Conservation (phyloP, 768 basidiomycete species). For the Pluteus cervinus region DNA sequence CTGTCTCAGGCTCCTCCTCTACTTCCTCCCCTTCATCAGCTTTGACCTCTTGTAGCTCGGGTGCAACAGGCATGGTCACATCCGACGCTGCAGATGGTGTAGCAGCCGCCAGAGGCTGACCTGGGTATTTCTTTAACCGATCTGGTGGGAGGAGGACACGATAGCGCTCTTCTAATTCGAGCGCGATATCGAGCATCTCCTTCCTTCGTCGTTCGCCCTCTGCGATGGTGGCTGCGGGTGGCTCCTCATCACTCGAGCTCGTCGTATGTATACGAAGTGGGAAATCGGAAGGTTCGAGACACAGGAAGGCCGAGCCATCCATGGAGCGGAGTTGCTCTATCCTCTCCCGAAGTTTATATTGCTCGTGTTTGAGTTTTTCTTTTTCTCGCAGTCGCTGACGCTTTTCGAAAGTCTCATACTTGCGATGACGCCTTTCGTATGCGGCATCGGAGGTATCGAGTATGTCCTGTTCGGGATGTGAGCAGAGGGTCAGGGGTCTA, state of each 20-base stretch:
- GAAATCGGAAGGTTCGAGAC: conserved; percentile 54
- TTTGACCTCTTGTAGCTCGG: conserved; percentile 16
- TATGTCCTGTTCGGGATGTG: conserved; percentile 29
- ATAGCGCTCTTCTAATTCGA: conserved; percentile 65
- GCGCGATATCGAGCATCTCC: conserved; percentile 70
- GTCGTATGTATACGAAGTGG: conserved; percentile 17
- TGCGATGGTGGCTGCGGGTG: conserved; percentile 18
- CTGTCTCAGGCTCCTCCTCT: conserved; percentile 18
- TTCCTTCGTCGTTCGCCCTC: conserved; percentile 73
- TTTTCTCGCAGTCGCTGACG: conserved; percentile 82
- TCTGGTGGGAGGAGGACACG: conserved; percentile 69
- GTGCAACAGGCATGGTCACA: conserved; percentile 15
- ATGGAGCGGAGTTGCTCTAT: conserved; percentile 78
- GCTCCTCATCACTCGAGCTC: conserved; percentile 20
- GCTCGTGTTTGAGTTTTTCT: conserved; percentile 87
- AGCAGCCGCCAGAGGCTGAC: too few species aligned
- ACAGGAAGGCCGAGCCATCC: conserved; percentile 65
- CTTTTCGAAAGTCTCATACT: conserved; percentile 84
- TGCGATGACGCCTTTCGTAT: conserved; percentile 79
- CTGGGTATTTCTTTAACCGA: conserved; percentile 29
- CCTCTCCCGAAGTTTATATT: conserved; percentile 86
- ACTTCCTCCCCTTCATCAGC: conserved; percentile 23
- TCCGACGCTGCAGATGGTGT: too few species aligned
- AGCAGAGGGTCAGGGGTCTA: conserved; percentile 9
- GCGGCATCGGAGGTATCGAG: conserved; percentile 74